Percentiles rank a stretch among this genome's conserved stretches.
Evolutionary conservation across 73 alveolate species (phyloP).

Genomic region (Breviolum minutum): DNA sequence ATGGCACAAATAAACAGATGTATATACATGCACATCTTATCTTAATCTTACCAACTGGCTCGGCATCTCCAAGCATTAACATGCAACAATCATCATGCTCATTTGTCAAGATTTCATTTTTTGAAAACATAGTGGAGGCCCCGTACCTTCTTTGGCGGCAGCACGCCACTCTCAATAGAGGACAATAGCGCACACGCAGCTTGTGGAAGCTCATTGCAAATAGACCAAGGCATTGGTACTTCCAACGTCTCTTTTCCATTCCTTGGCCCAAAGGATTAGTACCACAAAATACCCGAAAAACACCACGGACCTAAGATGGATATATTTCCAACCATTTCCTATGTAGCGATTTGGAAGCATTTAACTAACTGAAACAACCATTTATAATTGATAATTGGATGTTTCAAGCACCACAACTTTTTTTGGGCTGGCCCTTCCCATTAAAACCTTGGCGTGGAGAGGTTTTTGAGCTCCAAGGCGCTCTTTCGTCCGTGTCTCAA

Average conservation of each 20-base stretch:
- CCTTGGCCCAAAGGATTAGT: not conserved
- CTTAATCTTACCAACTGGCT: too few relatives aligned
- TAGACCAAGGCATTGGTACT: not conserved
- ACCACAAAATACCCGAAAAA: not conserved
- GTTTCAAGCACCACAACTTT: too few relatives aligned
- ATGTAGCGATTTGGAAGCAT: not conserved
- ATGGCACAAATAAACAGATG: not conserved
- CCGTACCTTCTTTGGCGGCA: conserved; percentile 27
- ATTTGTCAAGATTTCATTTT: not conserved
- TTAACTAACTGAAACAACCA: not conserved
- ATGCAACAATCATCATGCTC: too few relatives aligned
- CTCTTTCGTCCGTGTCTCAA: not conserved
- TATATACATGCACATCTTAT: too few relatives aligned
- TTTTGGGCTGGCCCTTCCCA: too few relatives aligned
- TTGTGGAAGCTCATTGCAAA: not conserved
- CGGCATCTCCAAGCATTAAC: too few relatives aligned
- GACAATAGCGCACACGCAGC: not conserved
- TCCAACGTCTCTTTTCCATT: not conserved
- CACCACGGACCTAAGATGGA: too few relatives aligned
- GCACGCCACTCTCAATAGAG: not conserved
- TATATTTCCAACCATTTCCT: too few relatives aligned
- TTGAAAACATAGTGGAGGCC: not conserved
- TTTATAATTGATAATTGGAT: too few relatives aligned
- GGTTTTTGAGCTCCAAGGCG: too few relatives aligned
- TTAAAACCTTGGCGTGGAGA: too few relatives aligned